Evolutionary conservation across 1,139 yeast species (phyloP).

Genomic region (Lodderomyces theae): DNA sequence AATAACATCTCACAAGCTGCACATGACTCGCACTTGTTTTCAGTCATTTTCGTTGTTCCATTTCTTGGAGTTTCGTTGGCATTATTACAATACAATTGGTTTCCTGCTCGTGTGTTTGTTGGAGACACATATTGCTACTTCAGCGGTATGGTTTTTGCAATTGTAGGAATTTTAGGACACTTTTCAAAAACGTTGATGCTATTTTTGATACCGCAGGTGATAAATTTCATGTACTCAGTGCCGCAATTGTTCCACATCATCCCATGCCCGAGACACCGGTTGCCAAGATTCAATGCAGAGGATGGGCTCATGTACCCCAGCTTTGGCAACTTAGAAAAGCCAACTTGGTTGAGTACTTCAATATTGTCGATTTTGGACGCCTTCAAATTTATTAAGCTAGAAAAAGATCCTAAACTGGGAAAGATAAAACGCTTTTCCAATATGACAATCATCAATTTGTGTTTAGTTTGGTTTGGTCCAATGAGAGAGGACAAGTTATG

Average conservation of each 20-base stretch:
- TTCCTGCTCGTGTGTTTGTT: conserved; percentile 89
- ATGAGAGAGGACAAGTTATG: conserved; percentile 80
- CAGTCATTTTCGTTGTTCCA: conserved; percentile 77
- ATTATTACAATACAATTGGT: conserved; percentile 77
- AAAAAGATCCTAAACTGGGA: conserved; percentile 30
- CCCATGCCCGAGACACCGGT: conserved; percentile 93
- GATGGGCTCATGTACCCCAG: conserved; percentile 79
- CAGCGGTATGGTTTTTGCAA: conserved; percentile 98
- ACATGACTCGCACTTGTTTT: conserved; percentile 77
- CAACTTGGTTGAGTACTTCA: conserved; percentile 18
- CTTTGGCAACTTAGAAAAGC: conserved; percentile 28
- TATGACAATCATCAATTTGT: conserved; percentile 81
- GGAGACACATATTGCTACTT: conserved; percentile 98
- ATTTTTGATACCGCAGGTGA: conserved; percentile 84
- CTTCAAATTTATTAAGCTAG: conserved; percentile 50
- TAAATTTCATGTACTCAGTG: conserved; percentile 82
- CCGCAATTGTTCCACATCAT: conserved; percentile 86
- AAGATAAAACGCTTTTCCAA: conserved; percentile 60
- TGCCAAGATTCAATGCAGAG: conserved; percentile 68
- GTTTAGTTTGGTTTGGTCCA: conserved; percentile 86
- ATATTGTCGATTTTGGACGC: conserved; percentile 37
- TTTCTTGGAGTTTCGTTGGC: conserved; percentile 83
- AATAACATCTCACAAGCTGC: conserved; percentile 51
- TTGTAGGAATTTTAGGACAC: conserved; percentile 93
- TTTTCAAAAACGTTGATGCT: conserved; percentile 87